These are phyloP conservation scores for Calonectria montana DNA, from an alignment of 2,329 filamentous ascomycete species.

Conservation along the genomic window DNA sequence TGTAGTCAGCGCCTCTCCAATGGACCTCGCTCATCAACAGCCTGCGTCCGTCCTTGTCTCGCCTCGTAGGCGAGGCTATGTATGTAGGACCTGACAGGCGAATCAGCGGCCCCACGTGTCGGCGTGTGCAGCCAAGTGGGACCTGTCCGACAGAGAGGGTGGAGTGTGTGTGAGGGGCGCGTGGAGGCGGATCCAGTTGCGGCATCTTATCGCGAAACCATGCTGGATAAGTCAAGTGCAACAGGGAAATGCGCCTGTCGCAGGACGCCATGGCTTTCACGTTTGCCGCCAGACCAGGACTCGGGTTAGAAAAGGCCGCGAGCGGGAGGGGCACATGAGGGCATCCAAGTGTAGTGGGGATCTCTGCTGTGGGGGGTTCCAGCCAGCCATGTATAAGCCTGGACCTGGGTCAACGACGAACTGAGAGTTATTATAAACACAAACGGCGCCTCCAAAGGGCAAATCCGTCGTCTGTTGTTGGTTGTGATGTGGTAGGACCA, in stretches of 20 bases:
- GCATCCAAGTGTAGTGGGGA: not conserved
- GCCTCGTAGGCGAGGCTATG: not conserved
- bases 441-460: not conserved
- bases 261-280: conserved; percentile 23
- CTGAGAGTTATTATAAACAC: conserved; percentile 25
- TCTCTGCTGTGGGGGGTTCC: conserved; percentile 1
- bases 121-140: conserved; percentile 25
- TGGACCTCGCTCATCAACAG: not conserved
- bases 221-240: conserved; percentile 31
- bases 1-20: not conserved
- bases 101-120: conserved; percentile 47
- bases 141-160: not conserved
- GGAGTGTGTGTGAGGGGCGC: conserved; percentile 17
- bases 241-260: conserved; percentile 30
- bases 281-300: conserved; percentile 24
- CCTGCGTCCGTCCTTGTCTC: not conserved
- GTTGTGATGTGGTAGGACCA: not conserved
- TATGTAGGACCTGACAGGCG: conserved; percentile 20
- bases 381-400: not conserved
- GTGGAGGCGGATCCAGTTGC: conserved; percentile 12
- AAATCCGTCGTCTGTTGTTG: not conserved
- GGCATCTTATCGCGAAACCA: conserved; percentile 5
- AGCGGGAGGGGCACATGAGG: conserved; percentile 20
- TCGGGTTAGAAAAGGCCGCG: not conserved
- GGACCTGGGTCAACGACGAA: not conserved